These are phyloP conservation scores for Mrakia frigida DNA, from an alignment of 768 basidiomycete genomes.

Conservation along the genomic window DNA sequence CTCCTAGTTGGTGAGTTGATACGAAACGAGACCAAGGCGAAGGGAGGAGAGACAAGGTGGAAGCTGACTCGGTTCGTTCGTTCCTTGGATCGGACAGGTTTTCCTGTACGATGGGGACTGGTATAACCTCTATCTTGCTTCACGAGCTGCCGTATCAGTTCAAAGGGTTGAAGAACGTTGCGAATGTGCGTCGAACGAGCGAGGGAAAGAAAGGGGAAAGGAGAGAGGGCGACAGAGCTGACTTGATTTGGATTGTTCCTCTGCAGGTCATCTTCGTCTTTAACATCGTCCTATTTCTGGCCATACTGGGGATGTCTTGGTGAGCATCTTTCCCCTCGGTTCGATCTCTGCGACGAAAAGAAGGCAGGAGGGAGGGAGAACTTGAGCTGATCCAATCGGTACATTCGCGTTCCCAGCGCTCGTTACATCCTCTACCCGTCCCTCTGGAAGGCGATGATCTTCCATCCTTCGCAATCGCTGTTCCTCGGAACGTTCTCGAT, in stretches of 20 bases:
- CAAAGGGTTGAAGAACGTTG: slow-evolving; percentile 41
- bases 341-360: background rate
- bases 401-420: slow-evolving; percentile 33
- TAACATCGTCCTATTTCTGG: slow-evolving; percentile 50
- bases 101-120: slow-evolving; percentile 44
- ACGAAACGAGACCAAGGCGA: background rate
- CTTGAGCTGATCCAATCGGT: background rate
- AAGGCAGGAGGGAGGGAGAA: background rate
- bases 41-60: background rate
- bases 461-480: slow-evolving; percentile 53
- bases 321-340: background rate
- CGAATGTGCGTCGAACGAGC: slow-evolving; percentile 39
- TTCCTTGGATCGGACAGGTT: background rate
- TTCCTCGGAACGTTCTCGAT: slow-evolving; percentile 55
- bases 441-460: slow-evolving; percentile 52
- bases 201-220: background rate
- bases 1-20: background rate
- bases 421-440: slow-evolving; percentile 57
- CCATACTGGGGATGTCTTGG: slow-evolving; percentile 44
- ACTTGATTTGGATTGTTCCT: too few species aligned
- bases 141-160: slow-evolving; percentile 56
- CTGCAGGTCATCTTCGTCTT: slow-evolving; percentile 18
- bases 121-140: slow-evolving; percentile 56
- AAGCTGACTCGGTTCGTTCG: background rate
- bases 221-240: too few species aligned